Percentiles rank a stretch among this genome's conserved stretches.
These are phyloP conservation scores for Aspergillus texensis DNA, from an alignment of 2,329 filamentous ascomycete species.

Conservation along the genomic window DNA sequence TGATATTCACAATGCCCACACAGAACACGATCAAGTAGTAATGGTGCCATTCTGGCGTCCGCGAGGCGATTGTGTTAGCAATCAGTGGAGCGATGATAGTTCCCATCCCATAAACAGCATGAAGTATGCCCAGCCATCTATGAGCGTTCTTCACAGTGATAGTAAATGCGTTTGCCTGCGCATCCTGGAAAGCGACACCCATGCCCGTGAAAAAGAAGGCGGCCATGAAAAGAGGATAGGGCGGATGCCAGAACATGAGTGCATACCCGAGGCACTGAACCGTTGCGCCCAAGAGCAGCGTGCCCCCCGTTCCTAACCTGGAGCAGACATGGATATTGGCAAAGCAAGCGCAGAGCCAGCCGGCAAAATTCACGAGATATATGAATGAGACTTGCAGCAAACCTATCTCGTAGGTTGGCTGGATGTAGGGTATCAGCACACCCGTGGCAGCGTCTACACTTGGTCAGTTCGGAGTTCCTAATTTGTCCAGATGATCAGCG, in stretches of 20 bases:
- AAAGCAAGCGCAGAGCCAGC: slow-evolving; percentile 26
- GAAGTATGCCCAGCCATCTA: slow-evolving; percentile 27
- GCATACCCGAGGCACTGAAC: slow-evolving; percentile 25
- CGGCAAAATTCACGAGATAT: slow-evolving; percentile 27
- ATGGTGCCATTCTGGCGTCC: slow-evolving; percentile 25
- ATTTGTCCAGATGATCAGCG: too few species aligned
- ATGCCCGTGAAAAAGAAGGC: slow-evolving; percentile 29
- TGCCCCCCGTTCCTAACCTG: slow-evolving; percentile 25
- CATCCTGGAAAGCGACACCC: slow-evolving; percentile 26
- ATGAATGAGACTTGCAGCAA: slow-evolving; percentile 27
- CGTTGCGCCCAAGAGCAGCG: slow-evolving; percentile 21
- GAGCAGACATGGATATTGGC: slow-evolving; percentile 30
- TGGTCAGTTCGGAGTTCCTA: neutral
- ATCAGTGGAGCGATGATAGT: slow-evolving; percentile 26
- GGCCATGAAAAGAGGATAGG: slow-evolving; percentile 23
- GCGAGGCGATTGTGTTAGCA: slow-evolving; percentile 26
- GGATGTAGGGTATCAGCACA: slow-evolving; percentile 28
- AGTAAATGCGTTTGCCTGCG: slow-evolving; percentile 27
- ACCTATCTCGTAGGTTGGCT: slow-evolving; percentile 24
- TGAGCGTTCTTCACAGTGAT: slow-evolving; percentile 26
- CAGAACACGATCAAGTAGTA: slow-evolving; percentile 24
- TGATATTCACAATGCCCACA: slow-evolving; percentile 20
- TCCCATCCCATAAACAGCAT: slow-evolving; percentile 26
- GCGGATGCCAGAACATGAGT: slow-evolving; percentile 28
- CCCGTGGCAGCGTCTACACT: slow-evolving; percentile 25